Evolutionary conservation across 768 basidiomycete genomes (phyloP).

Genomic region (Postia placenta): DNA sequence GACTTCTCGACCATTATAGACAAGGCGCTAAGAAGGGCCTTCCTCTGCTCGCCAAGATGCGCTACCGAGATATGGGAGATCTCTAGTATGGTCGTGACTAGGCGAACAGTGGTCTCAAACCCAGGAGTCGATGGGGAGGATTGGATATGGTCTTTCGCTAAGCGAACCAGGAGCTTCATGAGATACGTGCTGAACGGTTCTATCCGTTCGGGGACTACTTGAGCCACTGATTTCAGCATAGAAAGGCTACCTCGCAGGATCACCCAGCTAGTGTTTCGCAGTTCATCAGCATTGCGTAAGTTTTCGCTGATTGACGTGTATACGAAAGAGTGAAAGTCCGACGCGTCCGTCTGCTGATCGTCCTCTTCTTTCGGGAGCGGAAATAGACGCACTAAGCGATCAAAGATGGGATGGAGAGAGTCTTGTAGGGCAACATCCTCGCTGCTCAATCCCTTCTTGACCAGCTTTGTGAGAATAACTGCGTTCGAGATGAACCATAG

Average conservation of each 20-base stretch:
- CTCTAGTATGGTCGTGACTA: constrained; percentile 75
- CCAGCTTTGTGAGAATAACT: constrained; percentile 66
- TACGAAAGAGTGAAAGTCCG: constrained; percentile 75
- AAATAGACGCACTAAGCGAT: constrained; percentile 68
- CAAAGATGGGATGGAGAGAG: constrained; percentile 75
- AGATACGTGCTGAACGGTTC: constrained; percentile 72
- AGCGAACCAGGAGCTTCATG: constrained; percentile 78
- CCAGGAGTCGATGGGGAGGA: constrained; percentile 39
- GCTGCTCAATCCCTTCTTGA: constrained; percentile 80
- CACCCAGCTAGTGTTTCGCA: constrained; percentile 4
- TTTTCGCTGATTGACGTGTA: constrained; percentile 73
- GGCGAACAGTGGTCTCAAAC: constrained; percentile 56
- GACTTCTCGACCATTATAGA: constrained; percentile 87
- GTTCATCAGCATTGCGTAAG: constrained; percentile 50
- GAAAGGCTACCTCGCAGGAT: constrained; percentile 75
- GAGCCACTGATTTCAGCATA: constrained; percentile 82
- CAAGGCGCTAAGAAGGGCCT: constrained; percentile 71
- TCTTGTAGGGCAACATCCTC: constrained; percentile 81
- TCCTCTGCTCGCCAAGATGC: constrained; percentile 81
- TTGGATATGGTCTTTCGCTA: constrained; percentile 83
- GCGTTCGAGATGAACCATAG: constrained; percentile 77
- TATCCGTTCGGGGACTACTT: constrained; percentile 74
- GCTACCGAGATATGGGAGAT: constrained; percentile 79
- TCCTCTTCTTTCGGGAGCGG: constrained; percentile 78
- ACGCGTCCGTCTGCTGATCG: constrained; percentile 55